Percentiles rank a stretch among this genome's conserved stretches.
Conservation (phyloP, 768 basidiomycete genomes). For the Lentinula boryana region DNA sequence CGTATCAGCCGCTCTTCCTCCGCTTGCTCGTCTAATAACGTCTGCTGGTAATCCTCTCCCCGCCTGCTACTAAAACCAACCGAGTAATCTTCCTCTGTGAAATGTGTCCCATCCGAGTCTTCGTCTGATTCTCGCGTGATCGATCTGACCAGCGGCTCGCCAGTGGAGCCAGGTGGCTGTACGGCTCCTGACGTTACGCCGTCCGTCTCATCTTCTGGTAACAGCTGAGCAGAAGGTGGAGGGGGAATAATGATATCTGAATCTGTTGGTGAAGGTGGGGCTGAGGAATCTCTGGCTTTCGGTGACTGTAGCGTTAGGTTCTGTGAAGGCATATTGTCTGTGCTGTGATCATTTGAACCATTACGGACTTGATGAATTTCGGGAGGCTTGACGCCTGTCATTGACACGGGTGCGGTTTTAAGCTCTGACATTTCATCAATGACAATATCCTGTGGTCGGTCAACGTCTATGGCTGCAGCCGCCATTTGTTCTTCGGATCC, state of each 20-base stretch:
- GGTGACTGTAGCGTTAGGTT: neutral
- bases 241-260: constrained; percentile 24
- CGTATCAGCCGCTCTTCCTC: constrained; percentile 87
- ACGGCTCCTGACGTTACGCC: constrained; percentile 88
- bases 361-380: neutral
- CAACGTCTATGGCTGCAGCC: neutral
- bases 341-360: neutral
- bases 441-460: neutral
- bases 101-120: constrained; percentile 45
- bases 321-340: neutral
- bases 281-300: neutral
- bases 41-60: constrained; percentile 33
- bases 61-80: neutral
- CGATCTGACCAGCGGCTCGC: constrained; percentile 12
- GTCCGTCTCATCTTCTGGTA: constrained; percentile 73
- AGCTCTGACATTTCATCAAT: neutral
- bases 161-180: constrained; percentile 80
- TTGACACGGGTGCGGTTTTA: neutral
- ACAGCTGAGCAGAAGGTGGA: constrained; percentile 23
- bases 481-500: constrained; percentile 11
- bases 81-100: constrained; percentile 53
- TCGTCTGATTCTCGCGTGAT: constrained; percentile 35
- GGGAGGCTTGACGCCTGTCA: constrained; percentile 1
- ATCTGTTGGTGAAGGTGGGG: constrained; percentile 5
- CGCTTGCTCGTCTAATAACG: constrained; percentile 61